These are phyloP conservation scores for Ascochyta viciae-villosae DNA, from an alignment of 2,329 filamentous ascomycete genomes.

Conservation along the genomic window DNA sequence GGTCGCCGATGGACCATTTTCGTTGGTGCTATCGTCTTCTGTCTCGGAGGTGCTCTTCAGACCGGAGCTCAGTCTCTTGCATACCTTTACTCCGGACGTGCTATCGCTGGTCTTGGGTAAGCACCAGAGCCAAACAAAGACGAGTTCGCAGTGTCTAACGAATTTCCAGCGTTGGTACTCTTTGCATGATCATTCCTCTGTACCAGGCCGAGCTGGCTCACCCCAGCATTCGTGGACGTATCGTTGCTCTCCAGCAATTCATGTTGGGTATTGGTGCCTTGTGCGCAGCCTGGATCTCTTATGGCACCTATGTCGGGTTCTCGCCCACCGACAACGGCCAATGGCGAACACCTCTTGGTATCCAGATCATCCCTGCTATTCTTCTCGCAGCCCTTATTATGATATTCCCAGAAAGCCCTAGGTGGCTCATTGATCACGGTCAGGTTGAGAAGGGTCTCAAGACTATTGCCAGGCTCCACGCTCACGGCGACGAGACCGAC, in stretches of 20 bases:
- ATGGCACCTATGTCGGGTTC: conserved; percentile 64
- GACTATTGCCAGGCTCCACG: conserved; percentile 73
- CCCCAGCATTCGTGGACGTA: conserved; percentile 75
- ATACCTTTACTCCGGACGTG: conserved; percentile 74
- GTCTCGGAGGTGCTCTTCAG: conserved; percentile 75
- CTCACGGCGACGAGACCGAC: conserved; percentile 70
- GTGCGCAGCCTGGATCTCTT: conserved; percentile 75
- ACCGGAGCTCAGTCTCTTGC: conserved; percentile 67
- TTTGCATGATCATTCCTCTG: conserved; percentile 71
- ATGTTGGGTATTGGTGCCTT: conserved; percentile 81
- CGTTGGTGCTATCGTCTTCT: conserved; percentile 73
- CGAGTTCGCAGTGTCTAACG: conserved; percentile 3
- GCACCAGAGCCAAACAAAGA: conserved; percentile 26
- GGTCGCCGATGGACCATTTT: conserved; percentile 77
- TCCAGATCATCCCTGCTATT: conserved; percentile 74
- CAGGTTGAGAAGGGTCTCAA: conserved; percentile 68
- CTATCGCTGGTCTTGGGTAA: conserved; percentile 71
- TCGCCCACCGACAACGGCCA: conserved; percentile 56
- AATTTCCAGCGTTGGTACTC: conserved; percentile 61
- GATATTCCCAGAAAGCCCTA: conserved; percentile 70
- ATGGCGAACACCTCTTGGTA: conserved; percentile 70
- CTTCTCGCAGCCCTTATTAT: conserved; percentile 71
- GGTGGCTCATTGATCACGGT: conserved; percentile 79
- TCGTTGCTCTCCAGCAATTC: conserved; percentile 81
- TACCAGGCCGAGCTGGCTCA: conserved; percentile 84